Evolutionary conservation across 495 filamentous ascomycete species (phyloP).

Genomic region (Pyrenopolyporus hunteri): DNA sequence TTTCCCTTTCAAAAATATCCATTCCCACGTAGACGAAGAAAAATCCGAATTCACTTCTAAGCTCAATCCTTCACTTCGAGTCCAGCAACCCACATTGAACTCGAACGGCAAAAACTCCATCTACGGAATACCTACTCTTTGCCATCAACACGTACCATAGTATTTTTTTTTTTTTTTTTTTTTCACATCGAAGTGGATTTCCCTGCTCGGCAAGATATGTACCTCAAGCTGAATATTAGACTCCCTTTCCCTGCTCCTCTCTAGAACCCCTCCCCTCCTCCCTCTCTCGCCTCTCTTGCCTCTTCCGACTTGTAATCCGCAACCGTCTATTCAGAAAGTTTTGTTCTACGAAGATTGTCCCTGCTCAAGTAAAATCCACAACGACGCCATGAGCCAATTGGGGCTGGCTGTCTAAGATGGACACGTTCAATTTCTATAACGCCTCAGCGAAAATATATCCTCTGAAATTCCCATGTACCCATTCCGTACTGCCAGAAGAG

Average conservation of each 20-base stretch:
- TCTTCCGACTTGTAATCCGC: conserved; percentile 17
- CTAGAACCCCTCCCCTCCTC: conserved; percentile 13
- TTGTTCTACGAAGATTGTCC: background rate
- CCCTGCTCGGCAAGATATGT: conserved; percentile 17
- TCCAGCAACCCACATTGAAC: conserved; percentile 5
- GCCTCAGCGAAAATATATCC: conserved; percentile 4
- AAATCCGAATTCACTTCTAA: conserved; percentile 15
- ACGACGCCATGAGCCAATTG: background rate
- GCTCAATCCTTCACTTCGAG: conserved; percentile 5
- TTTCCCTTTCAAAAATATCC: background rate
- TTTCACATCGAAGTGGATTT: conserved; percentile 26
- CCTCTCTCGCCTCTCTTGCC: conserved; percentile 18
- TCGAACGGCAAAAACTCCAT: conserved; percentile 13
- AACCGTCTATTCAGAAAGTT: conserved; percentile 1
- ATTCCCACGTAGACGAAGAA: background rate
- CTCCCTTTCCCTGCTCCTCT: conserved; percentile 21
- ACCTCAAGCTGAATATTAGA: conserved; percentile 32
- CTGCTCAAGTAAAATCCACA: conserved; percentile 5
- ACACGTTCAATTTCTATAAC: background rate
- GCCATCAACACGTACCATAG: too few species aligned
- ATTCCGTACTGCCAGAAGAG: background rate
- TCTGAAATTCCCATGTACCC: background rate
- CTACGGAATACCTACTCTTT: too few species aligned
- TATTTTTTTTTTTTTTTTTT: too few species aligned
- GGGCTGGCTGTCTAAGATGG: background rate